Evolutionary conservation across 129 eudicot genomes (phyloP), one percentile per base, ranked within the genome.

Genomic region (Apium graveolens): DNA sequence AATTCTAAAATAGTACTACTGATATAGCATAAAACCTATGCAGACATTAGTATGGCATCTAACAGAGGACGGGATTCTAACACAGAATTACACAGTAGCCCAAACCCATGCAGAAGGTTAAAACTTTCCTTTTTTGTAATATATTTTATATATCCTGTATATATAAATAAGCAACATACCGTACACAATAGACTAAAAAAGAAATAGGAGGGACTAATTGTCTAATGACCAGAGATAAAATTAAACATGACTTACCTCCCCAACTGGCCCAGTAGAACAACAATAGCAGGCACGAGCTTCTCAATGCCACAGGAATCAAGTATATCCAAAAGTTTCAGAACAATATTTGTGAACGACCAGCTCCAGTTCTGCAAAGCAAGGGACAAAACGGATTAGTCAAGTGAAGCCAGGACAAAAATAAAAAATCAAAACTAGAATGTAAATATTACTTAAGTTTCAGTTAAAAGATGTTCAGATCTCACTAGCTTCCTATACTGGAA

Each of bases 241-340:
- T 46, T 17, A 53, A 75, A 66, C 18, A 31, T 4, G 4, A 66
- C 81, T 86, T 76, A 93, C 98, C 94, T 91, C 66, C 94, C 90
- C 42, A 93, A 53, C 76, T 89, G 89, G 71, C 98, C 98, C 65
- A 93, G 87, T 80, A 93, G 89, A 57, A 86, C 60, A 81, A 89
- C 76, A 71, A 85, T 78, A 29, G 91, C 87, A 81, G 91, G 75
- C 82, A 86, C 82, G 55, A 74, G 73, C 31, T 68, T 65, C 82
- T 86, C 93, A 76, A 39, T 49, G 41, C 51, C 71, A 79, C 82
- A 81, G 13, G 80, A 81, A 70, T 94, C 96, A 75, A 84, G 65
- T 75, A 86, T 44, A 74, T 74, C 80, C 78, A 88, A 79, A 79
- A 90, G 66, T 73, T 73, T 83, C 38, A 57, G 42, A 27, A 90